Evolutionary conservation across 768 basidiomycete species (phyloP).

Genomic region (Pisolithus orientalis): DNA sequence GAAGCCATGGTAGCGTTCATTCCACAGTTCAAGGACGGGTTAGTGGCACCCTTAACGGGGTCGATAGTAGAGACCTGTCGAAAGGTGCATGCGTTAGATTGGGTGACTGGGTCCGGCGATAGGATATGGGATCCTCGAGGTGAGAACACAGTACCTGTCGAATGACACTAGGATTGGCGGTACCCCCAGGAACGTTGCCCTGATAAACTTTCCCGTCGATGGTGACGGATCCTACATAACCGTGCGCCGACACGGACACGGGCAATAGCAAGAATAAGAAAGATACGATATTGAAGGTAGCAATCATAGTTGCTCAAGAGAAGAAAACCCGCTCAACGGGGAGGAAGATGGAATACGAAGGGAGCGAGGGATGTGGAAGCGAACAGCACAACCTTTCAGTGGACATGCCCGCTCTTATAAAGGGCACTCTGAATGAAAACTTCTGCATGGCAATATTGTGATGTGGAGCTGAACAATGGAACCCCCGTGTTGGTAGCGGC

Average conservation of each 20-base stretch:
- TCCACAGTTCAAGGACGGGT: constrained; percentile 55
- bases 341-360: not conserved
- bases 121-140: not conserved
- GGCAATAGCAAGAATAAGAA: constrained; percentile 11
- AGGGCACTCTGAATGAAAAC: no score
- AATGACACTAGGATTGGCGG: constrained; percentile 34
- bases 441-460: no score
- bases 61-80: constrained; percentile 37
- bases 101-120: no score
- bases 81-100: constrained; percentile 29
- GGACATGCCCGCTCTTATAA: no score
- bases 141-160: constrained; percentile 23
- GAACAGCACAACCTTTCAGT: no score
- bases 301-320: constrained; percentile 8
- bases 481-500: no score
- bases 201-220: constrained; percentile 24
- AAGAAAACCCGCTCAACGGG: constrained; percentile 17
- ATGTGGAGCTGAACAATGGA: no score
- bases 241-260: constrained; percentile 24
- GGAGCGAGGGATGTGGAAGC: not conserved
- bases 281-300: constrained; percentile 4
- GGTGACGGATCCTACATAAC: constrained; percentile 22
- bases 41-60: constrained; percentile 51
- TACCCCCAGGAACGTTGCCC: constrained; percentile 28
- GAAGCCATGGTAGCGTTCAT: constrained; percentile 40